phyloP scores from a whole-genome alignment of 345 rosid genomes.

The Pelargonium nanum region DNA sequence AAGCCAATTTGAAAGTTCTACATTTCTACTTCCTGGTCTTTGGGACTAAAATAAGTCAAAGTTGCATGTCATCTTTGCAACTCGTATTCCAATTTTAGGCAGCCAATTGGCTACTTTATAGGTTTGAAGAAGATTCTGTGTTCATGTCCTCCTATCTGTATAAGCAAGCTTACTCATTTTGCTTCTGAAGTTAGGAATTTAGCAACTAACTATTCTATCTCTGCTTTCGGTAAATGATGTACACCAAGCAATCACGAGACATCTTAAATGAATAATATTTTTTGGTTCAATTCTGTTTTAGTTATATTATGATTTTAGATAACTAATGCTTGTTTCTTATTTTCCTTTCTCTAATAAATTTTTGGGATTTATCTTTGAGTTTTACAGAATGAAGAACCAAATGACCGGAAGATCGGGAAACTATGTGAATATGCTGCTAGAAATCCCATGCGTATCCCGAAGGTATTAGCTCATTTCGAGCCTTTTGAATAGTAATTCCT shows the following conservation, averaged over 20 bases:
- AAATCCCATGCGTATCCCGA: constrained; percentile 88
- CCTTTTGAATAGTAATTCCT: constrained; percentile 8
- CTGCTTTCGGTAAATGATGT: background rate
- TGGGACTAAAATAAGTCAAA: background rate
- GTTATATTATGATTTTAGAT: too few species aligned
- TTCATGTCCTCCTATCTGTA: background rate
- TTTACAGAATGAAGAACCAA: constrained; percentile 77
- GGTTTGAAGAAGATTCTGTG: background rate
- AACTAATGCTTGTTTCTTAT: too few species aligned
- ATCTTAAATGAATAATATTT: too few species aligned
- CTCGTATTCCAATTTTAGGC: background rate
- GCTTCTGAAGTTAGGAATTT: background rate
- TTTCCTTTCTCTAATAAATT: background rate
- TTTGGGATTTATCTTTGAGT: constrained; percentile 7
- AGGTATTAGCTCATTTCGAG: constrained; percentile 37
- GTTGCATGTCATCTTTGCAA: background rate
- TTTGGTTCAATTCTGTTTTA: too few species aligned
- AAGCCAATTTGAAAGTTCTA: background rate
- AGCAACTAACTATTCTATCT: background rate
- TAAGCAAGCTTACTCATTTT: background rate
- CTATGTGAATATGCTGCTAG: constrained; percentile 90
- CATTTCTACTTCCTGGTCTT: too few species aligned
- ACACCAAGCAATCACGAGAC: too few species aligned
- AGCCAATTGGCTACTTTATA: background rate
- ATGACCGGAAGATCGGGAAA: constrained; percentile 83